Evolutionary conservation across 2,329 filamentous ascomycete species (phyloP), one percentile per base, ranked within the genome.

Genomic region (Diplodia corticola): DNA sequence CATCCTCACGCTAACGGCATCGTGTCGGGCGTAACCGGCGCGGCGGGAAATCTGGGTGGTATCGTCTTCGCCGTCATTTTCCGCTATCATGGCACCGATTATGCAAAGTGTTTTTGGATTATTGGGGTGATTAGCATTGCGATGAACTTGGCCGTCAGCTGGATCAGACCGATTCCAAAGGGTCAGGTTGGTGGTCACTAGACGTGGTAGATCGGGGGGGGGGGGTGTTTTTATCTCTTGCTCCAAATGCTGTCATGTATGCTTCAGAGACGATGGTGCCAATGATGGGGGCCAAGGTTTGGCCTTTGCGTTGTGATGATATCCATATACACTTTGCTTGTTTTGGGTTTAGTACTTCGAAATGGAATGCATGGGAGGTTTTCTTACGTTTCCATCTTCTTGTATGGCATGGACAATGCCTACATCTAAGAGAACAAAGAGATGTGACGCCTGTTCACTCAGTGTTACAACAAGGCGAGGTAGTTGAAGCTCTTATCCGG

Each of bases 31-130:
- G 81, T 91, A 40, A 89, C 92, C 0, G 93, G 93, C 10, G 92
- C 90, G 0, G 83, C 86, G 9, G 93, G 93, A 1, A 97, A 97
- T 73, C 77, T 97, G 10, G 93, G 93, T 4, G 93, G 93, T 13
- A 87, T 97, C 61, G 77, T 96, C 57, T 96, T 95, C 73, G 90
- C 92, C 22, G 86, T 96, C 74, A 87, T 92, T 73, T 96, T 94
- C 82, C 83, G 92, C 59, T 95, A 93, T 78, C 82, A 86, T 57
- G 88, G 87, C 5, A 85, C 80, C 1, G 79, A 89, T 73, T 96
- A 93, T 73, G 86, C 83, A 12, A 87, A 83, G 75, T 86, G 86
- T 0, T 86, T 96, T 69, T 95, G 91, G 91, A 89, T 96, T 67
- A 92, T 94, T 73, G 93, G 93, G 3, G 81, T 89, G 46, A 88